Evolutionary conservation across 1,284 basidiomycete species (phyloP).

Genomic region (Ceratobasidium sp.): DNA sequence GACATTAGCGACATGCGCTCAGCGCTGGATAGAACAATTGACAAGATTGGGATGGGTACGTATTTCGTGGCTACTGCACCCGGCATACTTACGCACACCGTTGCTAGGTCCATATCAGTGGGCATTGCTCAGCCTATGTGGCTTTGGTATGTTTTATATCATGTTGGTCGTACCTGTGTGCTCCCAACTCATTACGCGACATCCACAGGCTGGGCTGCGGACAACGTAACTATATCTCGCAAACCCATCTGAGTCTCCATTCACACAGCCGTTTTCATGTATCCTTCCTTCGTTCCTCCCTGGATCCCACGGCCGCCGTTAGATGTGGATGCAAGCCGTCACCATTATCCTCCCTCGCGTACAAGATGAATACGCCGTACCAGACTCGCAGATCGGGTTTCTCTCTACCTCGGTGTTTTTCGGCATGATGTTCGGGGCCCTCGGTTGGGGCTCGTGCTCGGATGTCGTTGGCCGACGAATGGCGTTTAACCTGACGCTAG

Average conservation of each 20-base stretch:
- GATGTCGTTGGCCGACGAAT: conserved; percentile 86
- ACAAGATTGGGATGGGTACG: conserved; percentile 49
- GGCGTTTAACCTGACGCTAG: conserved; percentile 93
- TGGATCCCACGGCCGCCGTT: conserved; percentile 22
- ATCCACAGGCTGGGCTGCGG: conserved; percentile 48
- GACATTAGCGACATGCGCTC: conserved; percentile 40
- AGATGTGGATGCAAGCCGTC: conserved; percentile 91
- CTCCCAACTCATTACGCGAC: conserved; percentile 19
- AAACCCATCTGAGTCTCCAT: conserved; percentile 33
- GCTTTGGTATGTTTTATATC: conserved; percentile 47
- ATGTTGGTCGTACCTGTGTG: not conserved
- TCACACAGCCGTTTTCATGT: conserved; percentile 26
- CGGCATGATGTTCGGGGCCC: conserved; percentile 96
- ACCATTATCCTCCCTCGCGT: conserved; percentile 94
- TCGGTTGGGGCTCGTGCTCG: conserved; percentile 85
- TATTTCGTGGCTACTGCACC: conserved; percentile 1
- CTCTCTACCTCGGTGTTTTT: conserved; percentile 85
- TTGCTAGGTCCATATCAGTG: conserved; percentile 48
- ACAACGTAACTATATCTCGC: conserved; percentile 47
- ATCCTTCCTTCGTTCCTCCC: not conserved
- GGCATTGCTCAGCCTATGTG: conserved; percentile 47
- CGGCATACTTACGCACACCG: not conserved
- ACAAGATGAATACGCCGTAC: conserved; percentile 84
- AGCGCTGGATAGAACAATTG: conserved; percentile 47
- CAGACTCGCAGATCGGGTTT: conserved; percentile 77